phyloP scores from a whole-genome alignment of 2,329 filamentous ascomycete genomes.

The Colletotrichum sp. region DNA sequence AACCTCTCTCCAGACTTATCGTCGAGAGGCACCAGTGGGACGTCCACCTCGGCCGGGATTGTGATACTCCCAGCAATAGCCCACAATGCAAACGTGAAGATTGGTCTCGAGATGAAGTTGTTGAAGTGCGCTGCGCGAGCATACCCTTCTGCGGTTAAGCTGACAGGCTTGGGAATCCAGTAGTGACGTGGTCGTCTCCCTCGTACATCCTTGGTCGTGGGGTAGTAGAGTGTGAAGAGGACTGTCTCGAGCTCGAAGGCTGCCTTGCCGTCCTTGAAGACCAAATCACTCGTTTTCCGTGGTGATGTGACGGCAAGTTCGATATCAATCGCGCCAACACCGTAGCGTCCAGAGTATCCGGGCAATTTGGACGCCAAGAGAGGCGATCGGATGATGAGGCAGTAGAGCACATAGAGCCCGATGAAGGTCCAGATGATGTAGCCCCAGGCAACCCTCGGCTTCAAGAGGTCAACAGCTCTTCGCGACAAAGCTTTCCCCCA shows the following conservation, averaged over 20 bases:
- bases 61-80: slow-evolving; percentile 46
- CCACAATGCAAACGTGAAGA: slow-evolving; percentile 49
- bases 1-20: slow-evolving; percentile 31
- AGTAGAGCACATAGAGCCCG: slow-evolving; percentile 42
- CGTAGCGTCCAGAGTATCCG: slow-evolving; percentile 46
- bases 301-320: slow-evolving; percentile 45
- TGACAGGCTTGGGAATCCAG: slow-evolving; percentile 50
- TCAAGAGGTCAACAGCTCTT: slow-evolving; percentile 15
- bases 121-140: slow-evolving; percentile 49
- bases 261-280: slow-evolving; percentile 39
- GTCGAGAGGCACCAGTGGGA: slow-evolving; percentile 37
- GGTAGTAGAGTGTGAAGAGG: slow-evolving; percentile 57
- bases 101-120: slow-evolving; percentile 45
- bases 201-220: slow-evolving; percentile 33
- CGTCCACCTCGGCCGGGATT: slow-evolving; percentile 54
- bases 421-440: slow-evolving; percentile 35
- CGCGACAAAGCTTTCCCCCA: not conserved
- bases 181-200: slow-evolving; percentile 37
- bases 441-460: slow-evolving; percentile 37
- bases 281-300: slow-evolving; percentile 32
- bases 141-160: slow-evolving; percentile 50
- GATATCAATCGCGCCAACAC: slow-evolving; percentile 52
- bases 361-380: slow-evolving; percentile 50
- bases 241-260: slow-evolving; percentile 53
- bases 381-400: slow-evolving; percentile 42